Conservation (phyloP, 2,329 filamentous ascomycete species). For the Diplodia scrobiculata region DNA sequence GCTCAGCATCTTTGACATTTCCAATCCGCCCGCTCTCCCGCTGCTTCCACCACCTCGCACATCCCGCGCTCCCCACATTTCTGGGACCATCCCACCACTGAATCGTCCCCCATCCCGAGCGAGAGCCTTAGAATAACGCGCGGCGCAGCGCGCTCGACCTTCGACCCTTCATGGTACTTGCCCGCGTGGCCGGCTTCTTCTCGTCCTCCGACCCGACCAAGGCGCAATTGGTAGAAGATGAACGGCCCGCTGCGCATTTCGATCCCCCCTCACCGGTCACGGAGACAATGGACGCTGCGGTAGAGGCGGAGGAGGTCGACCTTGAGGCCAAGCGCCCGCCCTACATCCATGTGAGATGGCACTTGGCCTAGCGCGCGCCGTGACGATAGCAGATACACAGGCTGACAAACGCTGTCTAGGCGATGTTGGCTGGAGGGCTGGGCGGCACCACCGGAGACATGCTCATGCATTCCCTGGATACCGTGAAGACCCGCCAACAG, state of each 20-base stretch:
- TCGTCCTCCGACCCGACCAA: conserved; percentile 41
- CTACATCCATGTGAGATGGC: conserved; percentile 50
- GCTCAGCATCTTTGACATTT: conserved; percentile 14
- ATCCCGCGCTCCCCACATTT: conserved; percentile 1
- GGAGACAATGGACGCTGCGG: conserved; percentile 29
- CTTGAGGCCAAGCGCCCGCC: conserved; percentile 51
- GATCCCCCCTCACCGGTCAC: conserved; percentile 36
- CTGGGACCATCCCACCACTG: not conserved
- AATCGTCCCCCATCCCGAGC: not conserved
- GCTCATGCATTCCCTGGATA: conserved; percentile 98
- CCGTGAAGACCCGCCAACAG: conserved; percentile 96
- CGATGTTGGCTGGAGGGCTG: conserved; percentile 91
- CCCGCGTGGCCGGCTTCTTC: conserved; percentile 53
- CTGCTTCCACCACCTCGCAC: conserved; percentile 5
- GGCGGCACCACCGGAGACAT: conserved; percentile 94
- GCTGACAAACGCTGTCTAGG: conserved; percentile 53
- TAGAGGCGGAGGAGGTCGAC: conserved; percentile 41
- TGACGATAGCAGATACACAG: not conserved
- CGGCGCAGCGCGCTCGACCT: conserved; percentile 24
- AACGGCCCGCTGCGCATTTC: conserved; percentile 34
- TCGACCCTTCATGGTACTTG: conserved; percentile 52
- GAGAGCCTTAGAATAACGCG: conserved; percentile 4
- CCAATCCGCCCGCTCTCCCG: conserved; percentile 11
- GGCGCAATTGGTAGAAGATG: conserved; percentile 46
- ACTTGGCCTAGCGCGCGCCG: not conserved